A percentile compares a stretch with the other conserved stretches of the same genome.
These are phyloP conservation scores for Sporothrix inflata DNA, from an alignment of 2,329 filamentous ascomycete species.

Conservation along the genomic window DNA sequence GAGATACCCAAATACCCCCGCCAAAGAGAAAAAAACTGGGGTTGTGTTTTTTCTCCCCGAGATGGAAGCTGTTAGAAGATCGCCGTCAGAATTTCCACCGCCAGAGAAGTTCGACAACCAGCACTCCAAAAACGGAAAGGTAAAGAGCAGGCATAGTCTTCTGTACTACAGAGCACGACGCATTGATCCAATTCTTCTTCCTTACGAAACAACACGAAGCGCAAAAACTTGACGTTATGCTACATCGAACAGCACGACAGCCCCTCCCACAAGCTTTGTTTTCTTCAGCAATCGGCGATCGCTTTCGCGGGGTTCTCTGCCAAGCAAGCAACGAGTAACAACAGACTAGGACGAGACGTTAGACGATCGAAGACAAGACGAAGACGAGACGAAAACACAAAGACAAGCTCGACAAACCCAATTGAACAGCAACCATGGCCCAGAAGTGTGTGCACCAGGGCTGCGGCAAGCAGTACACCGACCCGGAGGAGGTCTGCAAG, in stretches of 20 bases:
- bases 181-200: background rate
- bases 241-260: background rate
- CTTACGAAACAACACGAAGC: background rate
- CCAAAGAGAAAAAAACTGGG: slow-evolving; percentile 5
- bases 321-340: no score
- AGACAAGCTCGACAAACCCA: background rate
- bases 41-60: background rate
- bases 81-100: slow-evolving; percentile 19
- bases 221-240: background rate
- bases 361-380: background rate
- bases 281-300: slow-evolving; percentile 1
- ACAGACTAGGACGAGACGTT: no score
- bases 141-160: no score
- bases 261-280: background rate
- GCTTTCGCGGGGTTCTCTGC: slow-evolving; percentile 14
- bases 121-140: background rate
- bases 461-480: slow-evolving; percentile 85
- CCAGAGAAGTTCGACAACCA: background rate
- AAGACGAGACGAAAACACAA: background rate
- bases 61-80: slow-evolving; percentile 36
- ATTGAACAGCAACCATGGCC: slow-evolving; percentile 55
- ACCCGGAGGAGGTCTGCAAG: slow-evolving; percentile 79
- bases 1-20: slow-evolving; percentile 7
- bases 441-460: slow-evolving; percentile 96
- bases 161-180: no score